Percentiles rank a stretch among this genome's conserved stretches.
These are phyloP conservation scores for Saksenaea oblongispora DNA, from an alignment of 371 early-diverging fungal genomes.

Conservation along the genomic window DNA sequence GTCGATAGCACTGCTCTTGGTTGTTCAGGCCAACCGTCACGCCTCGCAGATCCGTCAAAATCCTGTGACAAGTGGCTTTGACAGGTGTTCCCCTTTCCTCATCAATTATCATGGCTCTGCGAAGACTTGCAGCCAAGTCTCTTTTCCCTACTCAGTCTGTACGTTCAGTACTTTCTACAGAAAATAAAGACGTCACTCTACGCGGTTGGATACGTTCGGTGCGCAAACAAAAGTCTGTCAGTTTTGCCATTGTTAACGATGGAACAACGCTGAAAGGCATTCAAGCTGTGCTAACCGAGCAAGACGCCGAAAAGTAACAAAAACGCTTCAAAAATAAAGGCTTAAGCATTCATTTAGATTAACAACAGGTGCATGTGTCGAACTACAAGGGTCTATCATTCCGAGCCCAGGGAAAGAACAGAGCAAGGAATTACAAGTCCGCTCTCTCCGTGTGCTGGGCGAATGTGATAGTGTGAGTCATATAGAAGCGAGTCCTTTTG, in stretches of 20 bases:
- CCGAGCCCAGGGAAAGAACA: slow-evolving; percentile 76
- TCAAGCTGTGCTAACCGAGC: slow-evolving; percentile 68
- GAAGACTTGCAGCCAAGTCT: not conserved
- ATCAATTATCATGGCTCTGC: not conserved
- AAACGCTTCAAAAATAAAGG: not conserved
- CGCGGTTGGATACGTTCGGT: slow-evolving; percentile 86
- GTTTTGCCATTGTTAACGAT: slow-evolving; percentile 79
- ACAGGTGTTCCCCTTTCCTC: not conserved
- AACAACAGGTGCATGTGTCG: slow-evolving; percentile 72
- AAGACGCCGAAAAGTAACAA: slow-evolving; percentile 2
- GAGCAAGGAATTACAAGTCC: slow-evolving; percentile 71
- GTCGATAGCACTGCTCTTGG: too few relatives aligned
- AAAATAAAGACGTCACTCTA: slow-evolving; percentile 34
- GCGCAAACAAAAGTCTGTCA: slow-evolving; percentile 74
- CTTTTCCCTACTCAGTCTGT: not conserved
- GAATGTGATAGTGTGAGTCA: slow-evolving; percentile 59
- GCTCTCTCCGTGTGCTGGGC: slow-evolving; percentile 61
- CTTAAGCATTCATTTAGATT: slow-evolving; percentile 37
- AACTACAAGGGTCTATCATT: slow-evolving; percentile 64
- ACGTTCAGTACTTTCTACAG: not conserved
- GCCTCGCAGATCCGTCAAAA: too few relatives aligned
- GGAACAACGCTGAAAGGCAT: slow-evolving; percentile 73
- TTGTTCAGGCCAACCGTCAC: too few relatives aligned
- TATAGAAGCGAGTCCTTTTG: not conserved
- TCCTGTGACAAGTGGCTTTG: too few relatives aligned